Percentiles rank a stretch among this genome's conserved stretches.
These are phyloP conservation scores for Solanum sejunctum DNA, from an alignment of 257 asterid genomes.

Conservation along the genomic window DNA sequence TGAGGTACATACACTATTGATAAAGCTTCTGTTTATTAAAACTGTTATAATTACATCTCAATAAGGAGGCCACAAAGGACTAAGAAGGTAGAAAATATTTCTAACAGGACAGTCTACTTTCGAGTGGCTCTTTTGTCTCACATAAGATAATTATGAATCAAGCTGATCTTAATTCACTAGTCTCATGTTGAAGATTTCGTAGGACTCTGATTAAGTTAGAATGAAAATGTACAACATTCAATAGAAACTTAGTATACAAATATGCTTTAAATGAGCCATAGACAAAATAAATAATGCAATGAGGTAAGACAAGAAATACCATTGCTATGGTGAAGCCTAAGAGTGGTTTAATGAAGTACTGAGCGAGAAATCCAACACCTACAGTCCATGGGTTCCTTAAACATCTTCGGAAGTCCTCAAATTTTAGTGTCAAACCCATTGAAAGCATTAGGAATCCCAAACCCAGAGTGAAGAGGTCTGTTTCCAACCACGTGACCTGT, in stretches of 20 bases:
- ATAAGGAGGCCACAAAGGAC: not conserved
- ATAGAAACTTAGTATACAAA: not conserved
- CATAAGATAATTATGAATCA: not conserved
- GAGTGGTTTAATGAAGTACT: constrained; percentile 76
- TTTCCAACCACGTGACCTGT: constrained; percentile 93
- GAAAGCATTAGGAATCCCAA: constrained; percentile 99
- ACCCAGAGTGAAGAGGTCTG: constrained; percentile 81
- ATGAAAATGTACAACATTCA: not conserved
- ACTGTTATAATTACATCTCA: not conserved
- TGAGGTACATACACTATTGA: not conserved
- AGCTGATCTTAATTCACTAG: not conserved
- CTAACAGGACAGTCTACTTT: not conserved
- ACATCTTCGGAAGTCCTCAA: constrained; percentile 88
- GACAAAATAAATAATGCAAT: not conserved
- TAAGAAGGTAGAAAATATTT: not conserved
- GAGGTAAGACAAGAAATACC: constrained; percentile 32
- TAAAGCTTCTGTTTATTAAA: not conserved
- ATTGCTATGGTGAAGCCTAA: constrained; percentile 73
- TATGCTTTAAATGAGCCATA: not conserved
- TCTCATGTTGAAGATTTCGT: not conserved
- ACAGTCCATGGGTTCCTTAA: constrained; percentile 97
- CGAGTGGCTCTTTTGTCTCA: not conserved
- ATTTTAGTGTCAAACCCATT: constrained; percentile 90
- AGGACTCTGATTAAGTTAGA: not conserved
- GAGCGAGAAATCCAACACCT: constrained; percentile 94